These are phyloP conservation scores for Fonsecaea erecta DNA, from an alignment of 2,329 filamentous ascomycete species.

Conservation along the genomic window DNA sequence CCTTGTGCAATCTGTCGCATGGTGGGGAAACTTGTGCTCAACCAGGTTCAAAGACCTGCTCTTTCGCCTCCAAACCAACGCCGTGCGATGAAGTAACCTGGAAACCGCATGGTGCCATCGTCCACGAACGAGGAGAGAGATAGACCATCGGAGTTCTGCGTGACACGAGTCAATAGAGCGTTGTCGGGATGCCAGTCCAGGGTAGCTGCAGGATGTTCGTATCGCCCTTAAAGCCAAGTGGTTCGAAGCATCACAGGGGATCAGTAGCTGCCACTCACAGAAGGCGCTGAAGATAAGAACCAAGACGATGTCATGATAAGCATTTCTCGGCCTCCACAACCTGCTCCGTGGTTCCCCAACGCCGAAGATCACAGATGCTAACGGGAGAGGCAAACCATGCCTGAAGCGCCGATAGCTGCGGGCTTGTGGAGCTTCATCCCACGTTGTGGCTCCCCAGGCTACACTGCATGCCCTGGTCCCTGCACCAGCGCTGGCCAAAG, in stretches of 20 bases:
- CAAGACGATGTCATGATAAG: conserved; percentile 12
- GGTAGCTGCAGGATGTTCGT: background rate
- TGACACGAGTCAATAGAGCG: background rate
- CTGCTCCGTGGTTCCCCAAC: background rate
- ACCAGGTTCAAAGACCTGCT: background rate
- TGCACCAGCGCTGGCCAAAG: background rate
- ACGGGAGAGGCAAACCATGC: background rate
- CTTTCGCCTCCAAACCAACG: background rate
- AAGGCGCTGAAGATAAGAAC: conserved; percentile 6
- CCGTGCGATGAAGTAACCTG: background rate
- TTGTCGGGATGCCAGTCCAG: background rate
- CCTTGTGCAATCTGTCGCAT: background rate
- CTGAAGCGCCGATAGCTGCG: background rate
- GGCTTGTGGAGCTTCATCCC: background rate
- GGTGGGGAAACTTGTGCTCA: background rate
- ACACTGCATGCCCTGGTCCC: background rate
- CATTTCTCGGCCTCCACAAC: conserved; percentile 3
- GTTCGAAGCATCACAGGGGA: background rate
- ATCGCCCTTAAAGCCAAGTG: conserved; percentile 1
- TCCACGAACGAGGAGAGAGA: conserved; percentile 2
- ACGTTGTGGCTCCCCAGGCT: no score
- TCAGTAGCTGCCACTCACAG: background rate
- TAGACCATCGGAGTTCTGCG: conserved; percentile 11
- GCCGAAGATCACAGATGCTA: background rate
- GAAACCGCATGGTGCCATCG: background rate